Conservation (phyloP, 768 basidiomycete genomes). For the Pleurotus sapidus region DNA sequence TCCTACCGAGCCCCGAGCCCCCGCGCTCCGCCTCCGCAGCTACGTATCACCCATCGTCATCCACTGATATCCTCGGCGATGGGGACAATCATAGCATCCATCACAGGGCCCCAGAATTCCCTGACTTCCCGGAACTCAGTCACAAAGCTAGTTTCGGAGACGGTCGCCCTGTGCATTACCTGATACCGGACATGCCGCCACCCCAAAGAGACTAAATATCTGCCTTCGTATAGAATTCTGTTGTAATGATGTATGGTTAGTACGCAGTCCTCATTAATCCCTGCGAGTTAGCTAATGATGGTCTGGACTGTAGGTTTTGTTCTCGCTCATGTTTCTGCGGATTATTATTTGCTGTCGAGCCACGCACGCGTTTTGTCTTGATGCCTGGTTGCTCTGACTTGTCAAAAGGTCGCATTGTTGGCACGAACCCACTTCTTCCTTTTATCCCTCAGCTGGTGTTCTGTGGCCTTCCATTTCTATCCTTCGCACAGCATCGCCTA, state of each 20-base stretch:
- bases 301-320: not conserved
- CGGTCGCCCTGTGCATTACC: constrained; percentile 44
- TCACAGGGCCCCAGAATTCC: not conserved
- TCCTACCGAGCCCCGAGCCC: constrained; percentile 10
- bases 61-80: constrained; percentile 8
- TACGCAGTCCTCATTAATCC: not conserved
- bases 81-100: constrained; percentile 6
- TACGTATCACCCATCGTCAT: constrained; percentile 9
- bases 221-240: not conserved
- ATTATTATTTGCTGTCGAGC: too few species aligned
- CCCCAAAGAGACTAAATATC: constrained; percentile 21
- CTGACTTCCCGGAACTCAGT: constrained; percentile 17
- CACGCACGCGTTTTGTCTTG: not conserved
- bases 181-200: constrained; percentile 58
- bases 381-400: not conserved
- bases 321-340: not conserved
- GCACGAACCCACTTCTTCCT: not conserved
- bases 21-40: not conserved
- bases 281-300: not conserved
- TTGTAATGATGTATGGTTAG: not conserved
- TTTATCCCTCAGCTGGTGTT: not conserved
- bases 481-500: not conserved
- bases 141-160: constrained; percentile 47
- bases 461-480: not conserved
- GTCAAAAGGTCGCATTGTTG: too few species aligned